Conservation (phyloP, 148 eudicot genomes). For the Fagopyrum tataricum region DNA sequence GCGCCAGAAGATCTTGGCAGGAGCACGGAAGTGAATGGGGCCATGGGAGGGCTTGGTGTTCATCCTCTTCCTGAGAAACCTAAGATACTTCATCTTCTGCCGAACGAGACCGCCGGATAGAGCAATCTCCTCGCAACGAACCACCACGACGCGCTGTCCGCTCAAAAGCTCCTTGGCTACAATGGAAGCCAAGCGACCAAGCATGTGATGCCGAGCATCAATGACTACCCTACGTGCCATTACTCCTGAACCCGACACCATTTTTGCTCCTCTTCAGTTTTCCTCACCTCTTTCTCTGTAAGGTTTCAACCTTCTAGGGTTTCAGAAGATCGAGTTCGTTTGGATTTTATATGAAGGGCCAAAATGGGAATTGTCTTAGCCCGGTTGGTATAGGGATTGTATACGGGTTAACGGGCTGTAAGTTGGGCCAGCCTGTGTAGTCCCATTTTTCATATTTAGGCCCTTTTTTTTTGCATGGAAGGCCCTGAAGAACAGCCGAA, state of each 20-base stretch:
- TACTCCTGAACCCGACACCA: constrained; percentile 81
- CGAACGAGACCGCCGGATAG: constrained; percentile 79
- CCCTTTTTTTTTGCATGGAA: no score
- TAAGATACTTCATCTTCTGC: constrained; percentile 79
- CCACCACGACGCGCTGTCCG: constrained; percentile 64
- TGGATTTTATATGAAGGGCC: neutral
- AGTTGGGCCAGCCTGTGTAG: neutral
- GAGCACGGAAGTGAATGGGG: constrained; percentile 84
- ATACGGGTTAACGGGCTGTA: neutral
- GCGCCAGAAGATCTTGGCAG: constrained; percentile 86
- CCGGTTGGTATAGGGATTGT: neutral
- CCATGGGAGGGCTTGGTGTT: constrained; percentile 93
- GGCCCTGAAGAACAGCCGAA: no score
- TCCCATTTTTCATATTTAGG: neutral
- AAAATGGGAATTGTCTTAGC: neutral
- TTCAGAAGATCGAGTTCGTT: neutral
- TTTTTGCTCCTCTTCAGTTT: constrained; percentile 19
- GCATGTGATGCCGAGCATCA: constrained; percentile 77
- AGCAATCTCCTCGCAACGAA: constrained; percentile 75
- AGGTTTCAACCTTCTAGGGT: neutral
- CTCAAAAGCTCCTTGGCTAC: constrained; percentile 65
- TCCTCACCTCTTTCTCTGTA: neutral
- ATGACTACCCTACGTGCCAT: constrained; percentile 52
- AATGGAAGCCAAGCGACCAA: constrained; percentile 55
- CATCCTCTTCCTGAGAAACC: constrained; percentile 72